Evolutionary conservation across 2,329 filamentous ascomycete species (phyloP), one percentile per base, ranked within the genome.

Genomic region (Aspergillus texensis): DNA sequence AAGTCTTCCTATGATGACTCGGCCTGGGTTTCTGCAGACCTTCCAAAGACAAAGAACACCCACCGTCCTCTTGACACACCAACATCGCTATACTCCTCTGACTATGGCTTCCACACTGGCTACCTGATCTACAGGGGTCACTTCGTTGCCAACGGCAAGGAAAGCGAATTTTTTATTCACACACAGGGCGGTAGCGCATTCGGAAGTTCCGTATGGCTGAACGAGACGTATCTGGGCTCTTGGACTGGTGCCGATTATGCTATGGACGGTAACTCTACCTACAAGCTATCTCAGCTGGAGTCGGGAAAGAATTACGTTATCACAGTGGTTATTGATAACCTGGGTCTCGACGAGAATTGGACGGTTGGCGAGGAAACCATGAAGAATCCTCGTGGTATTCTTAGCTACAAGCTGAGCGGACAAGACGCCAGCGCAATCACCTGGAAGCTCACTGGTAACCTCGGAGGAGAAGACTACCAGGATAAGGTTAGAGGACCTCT

Each of bases 101-200:
- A 94, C 75, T 94, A 94, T 71, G 91, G 91, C 28, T 94, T 88
- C 76, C 83, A 91, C 73, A 84, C 87, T 0, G 91, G 91, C 3
- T 86, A 85, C 1, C 81, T 93, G 0, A 69, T 94, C 55, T 94
- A 86, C 80, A 86, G 91, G 1, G 91, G 90, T 0, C 83, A 87
- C 67, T 94, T 94, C 73, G 83, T 80, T 0, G 86, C 90, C 5
- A 84, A 80, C 1, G 89, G 89, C 19, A 77, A 82, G 1, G 89
- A 92, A 66, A 80, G 80, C 0, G 79, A 77, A 0, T 78, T 94
- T 53, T 83, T 77, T 64, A 72, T 91, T 21, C 79, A 79, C 50
- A 89, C 89, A 0, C 85, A 89, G 65, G 91, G 91, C 43, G 91
- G 91, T 2, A 82, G 78, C 2, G 90, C 85, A 0, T 94, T 87